Base-by-base conservation (phyloP, 2,329 filamentous ascomycete species). In the Beauveria varroae region DNA sequence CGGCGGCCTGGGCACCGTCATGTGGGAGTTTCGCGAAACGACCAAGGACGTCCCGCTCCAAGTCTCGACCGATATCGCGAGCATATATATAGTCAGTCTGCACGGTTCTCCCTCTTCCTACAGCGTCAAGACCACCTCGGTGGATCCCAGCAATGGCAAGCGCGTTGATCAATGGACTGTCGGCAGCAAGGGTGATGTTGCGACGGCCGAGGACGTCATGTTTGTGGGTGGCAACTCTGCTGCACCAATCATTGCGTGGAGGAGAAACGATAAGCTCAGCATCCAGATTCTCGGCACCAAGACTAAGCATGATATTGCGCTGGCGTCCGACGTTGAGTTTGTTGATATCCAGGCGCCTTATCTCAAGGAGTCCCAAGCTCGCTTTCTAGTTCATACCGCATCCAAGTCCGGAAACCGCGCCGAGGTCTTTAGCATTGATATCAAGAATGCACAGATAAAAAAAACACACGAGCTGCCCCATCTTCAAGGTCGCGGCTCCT, bases 301-400 rank as follows among this genome's bases (percentile, higher is more conserved):
- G 74, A 74, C 73, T 14, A 79, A 80, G 55, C 81, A 85, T 66
- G 81, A 82, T 59, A 79, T 87, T 62, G 68, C 78, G 20, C 74
- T 86, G 28, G 72, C 77, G 22, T 68, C 75, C 6, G 78, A 77
- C 20, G 78, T 81, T 4, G 71, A 77, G 18, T 72, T 74, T 3
- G 78, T 90, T 57, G 79, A 86, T 60, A 79, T 96, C 24, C 90
- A 96, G 69, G 89, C 90, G 1, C 88, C 91, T 18, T 86, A 86
- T 65, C 80, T 88, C 60, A 76, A 85, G 34, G 88, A 89, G 69
- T 88, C 90, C 4, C 80, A 86, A 51, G 81, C 91, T 43, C 91
- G 96, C 76, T 96, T 97, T 76, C 78, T 97, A 37, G 89, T 96
- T 5, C 90, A 96, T 67, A 91, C 86, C 67, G 81, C 87, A 67